These are phyloP conservation scores for Daedaleopsis nitida DNA, from an alignment of 768 basidiomycete species.

Conservation along the genomic window DNA sequence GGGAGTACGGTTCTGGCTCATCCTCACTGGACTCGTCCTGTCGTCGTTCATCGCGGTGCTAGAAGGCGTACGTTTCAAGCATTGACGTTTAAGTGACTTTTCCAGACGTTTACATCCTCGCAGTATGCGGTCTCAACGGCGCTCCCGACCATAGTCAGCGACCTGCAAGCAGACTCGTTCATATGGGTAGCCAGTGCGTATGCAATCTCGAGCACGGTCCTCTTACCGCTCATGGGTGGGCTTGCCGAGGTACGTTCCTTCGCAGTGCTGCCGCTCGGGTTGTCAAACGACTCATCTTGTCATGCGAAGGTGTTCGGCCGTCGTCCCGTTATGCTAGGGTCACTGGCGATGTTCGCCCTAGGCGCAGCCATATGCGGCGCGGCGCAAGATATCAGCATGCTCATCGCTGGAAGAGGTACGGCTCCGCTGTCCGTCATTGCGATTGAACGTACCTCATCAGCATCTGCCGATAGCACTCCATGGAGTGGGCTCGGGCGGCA, in stretches of 20 bases:
- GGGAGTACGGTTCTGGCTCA: slow-evolving; percentile 3
- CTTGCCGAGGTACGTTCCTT: slow-evolving; percentile 24
- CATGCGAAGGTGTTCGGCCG: slow-evolving; percentile 34
- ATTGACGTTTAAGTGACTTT: not conserved
- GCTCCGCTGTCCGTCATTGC: not conserved
- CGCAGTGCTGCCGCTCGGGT: not conserved
- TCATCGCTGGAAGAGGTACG: slow-evolving; percentile 38
- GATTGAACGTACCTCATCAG: not conserved
- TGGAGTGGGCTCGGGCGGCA: slow-evolving; percentile 22
- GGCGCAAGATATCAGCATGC: slow-evolving; percentile 38
- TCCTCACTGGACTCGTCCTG: not conserved
- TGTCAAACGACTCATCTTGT: not conserved
- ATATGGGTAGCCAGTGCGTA: slow-evolving; percentile 30
- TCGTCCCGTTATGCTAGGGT: slow-evolving; percentile 30
- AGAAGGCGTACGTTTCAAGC: slow-evolving; percentile 3
- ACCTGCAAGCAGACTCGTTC: slow-evolving; percentile 19
- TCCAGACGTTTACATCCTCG: not conserved
- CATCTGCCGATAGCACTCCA: slow-evolving; percentile 13
- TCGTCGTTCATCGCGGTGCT: slow-evolving; percentile 6
- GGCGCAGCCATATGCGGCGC: slow-evolving; percentile 42
- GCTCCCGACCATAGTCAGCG: slow-evolving; percentile 6
- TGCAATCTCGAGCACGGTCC: slow-evolving; percentile 35
- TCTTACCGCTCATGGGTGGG: slow-evolving; percentile 35
- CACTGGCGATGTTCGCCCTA: slow-evolving; percentile 36
- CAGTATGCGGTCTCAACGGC: slow-evolving; percentile 16